A percentile compares a stretch with the other conserved stretches of the same genome.
Evolutionary conservation across 495 filamentous ascomycete genomes (phyloP).

Genomic region (Lichenothelia convexa): DNA sequence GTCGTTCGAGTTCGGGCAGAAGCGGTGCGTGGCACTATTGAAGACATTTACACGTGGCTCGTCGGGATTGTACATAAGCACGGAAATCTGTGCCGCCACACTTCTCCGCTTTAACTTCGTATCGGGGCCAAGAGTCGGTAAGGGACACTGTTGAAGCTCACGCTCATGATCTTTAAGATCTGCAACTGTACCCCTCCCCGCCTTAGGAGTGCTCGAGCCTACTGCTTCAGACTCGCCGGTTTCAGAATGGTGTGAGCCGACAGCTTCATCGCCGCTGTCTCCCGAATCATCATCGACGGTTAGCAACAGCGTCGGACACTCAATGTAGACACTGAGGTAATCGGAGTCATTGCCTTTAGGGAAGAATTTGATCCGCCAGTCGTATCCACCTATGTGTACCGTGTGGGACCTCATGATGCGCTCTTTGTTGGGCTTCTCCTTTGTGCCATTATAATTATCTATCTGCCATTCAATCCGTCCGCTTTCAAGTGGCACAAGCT

Average conservation of each 20-base stretch:
- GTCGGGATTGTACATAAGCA: slow-evolving; percentile 46
- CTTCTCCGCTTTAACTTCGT: slow-evolving; percentile 8
- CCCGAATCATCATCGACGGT: slow-evolving; percentile 9
- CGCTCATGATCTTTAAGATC: not conserved
- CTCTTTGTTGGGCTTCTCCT: slow-evolving; percentile 38
- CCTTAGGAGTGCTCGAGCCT: too few relatives aligned
- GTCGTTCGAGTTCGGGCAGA: slow-evolving; percentile 37
- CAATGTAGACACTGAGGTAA: slow-evolving; percentile 44
- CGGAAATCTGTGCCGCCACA: slow-evolving; percentile 42
- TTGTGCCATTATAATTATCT: slow-evolving; percentile 40
- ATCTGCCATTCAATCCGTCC: slow-evolving; percentile 44
- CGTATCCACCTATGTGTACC: slow-evolving; percentile 40
- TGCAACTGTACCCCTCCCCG: not conserved
- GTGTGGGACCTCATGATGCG: slow-evolving; percentile 41
- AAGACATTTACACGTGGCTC: slow-evolving; percentile 43
- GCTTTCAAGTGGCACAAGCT: slow-evolving; percentile 31
- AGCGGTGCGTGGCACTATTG: slow-evolving; percentile 40
- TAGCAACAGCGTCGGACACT: slow-evolving; percentile 35
- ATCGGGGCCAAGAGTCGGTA: slow-evolving; percentile 14
- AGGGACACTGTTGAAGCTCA: too few relatives aligned
- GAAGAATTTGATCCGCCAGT: slow-evolving; percentile 55
- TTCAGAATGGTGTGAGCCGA: not conserved
- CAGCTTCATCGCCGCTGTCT: not conserved
- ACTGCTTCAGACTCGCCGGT: not conserved
- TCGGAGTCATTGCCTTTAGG: slow-evolving; percentile 45